phyloP scores from a whole-genome alignment of 768 basidiomycete species.

The Panus rudis region DNA sequence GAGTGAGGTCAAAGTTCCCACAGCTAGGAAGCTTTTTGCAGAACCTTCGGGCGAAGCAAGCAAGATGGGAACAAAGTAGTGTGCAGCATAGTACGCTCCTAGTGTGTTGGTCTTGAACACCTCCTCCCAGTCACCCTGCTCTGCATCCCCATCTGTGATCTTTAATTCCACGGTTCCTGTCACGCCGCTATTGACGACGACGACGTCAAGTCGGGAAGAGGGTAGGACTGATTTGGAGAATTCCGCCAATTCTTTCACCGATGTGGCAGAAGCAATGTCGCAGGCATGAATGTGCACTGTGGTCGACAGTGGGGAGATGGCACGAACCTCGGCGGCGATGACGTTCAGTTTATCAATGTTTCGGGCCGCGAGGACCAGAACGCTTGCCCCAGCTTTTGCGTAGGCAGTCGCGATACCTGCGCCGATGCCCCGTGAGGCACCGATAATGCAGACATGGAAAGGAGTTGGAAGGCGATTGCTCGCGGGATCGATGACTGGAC shows the following conservation, averaged over 20 bases:
- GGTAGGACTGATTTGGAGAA: neutral
- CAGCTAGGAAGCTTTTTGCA: too few relatives aligned
- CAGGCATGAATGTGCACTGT: conserved; percentile 1
- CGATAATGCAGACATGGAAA: conserved; percentile 19
- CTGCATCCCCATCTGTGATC: too few relatives aligned
- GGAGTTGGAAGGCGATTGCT: conserved; percentile 8
- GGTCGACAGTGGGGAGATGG: too few relatives aligned
- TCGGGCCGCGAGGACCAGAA: conserved; percentile 17
- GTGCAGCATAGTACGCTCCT: conserved; percentile 8
- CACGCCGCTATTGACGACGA: conserved; percentile 3
- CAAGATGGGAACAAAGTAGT: conserved; percentile 4
- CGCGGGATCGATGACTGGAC: conserved; percentile 22
- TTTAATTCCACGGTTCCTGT: neutral
- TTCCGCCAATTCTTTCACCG: neutral
- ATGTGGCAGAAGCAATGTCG: neutral
- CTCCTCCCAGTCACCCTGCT: conserved; percentile 7
- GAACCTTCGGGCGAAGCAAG: too few relatives aligned
- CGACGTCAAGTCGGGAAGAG: neutral
- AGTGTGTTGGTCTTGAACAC: conserved; percentile 4
- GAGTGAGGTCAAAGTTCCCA: too few relatives aligned
- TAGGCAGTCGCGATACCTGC: conserved; percentile 18
- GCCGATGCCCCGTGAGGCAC: conserved; percentile 23
- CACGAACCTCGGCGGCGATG: neutral
- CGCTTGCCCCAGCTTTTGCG: conserved; percentile 21
- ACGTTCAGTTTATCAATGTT: neutral